Conservation (phyloP, 2,329 filamentous ascomycete species). For the Gyromitra esculenta region DNA sequence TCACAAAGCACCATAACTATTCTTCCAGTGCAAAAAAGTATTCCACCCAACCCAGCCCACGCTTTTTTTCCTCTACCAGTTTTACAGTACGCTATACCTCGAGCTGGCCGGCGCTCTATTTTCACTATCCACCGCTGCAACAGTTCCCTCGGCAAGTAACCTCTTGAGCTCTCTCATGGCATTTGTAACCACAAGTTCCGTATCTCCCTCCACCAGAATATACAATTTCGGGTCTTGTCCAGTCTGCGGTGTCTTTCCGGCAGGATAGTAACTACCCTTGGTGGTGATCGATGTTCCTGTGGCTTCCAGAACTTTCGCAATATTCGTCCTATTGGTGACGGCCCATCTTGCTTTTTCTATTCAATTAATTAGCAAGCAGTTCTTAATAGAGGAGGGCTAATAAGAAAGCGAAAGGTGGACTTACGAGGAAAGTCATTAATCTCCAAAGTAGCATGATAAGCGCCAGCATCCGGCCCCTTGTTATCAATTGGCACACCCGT, state of each 20-base stretch:
- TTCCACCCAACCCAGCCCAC: slow-evolving; percentile 16
- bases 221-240: slow-evolving; percentile 91
- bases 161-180: slow-evolving; percentile 91
- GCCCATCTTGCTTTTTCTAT: slow-evolving; percentile 93
- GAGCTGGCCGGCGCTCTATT: slow-evolving; percentile 79
- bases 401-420: slow-evolving; percentile 56
- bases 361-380: slow-evolving; percentile 50
- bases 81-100: slow-evolving; percentile 83
- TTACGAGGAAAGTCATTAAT: slow-evolving; percentile 96
- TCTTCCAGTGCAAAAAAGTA: slow-evolving; percentile 10
- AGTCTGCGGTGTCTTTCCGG: slow-evolving; percentile 80
- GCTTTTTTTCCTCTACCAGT: slow-evolving; percentile 22
- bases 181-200: slow-evolving; percentile 87
- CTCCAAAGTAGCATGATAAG: slow-evolving; percentile 94
- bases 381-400: background rate
- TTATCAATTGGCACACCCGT: slow-evolving; percentile 97
- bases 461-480: slow-evolving; percentile 95
- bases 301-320: slow-evolving; percentile 94
- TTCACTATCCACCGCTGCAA: slow-evolving; percentile 88
- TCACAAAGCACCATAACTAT: slow-evolving; percentile 18
- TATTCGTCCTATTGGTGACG: slow-evolving; percentile 97
- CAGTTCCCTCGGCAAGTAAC: slow-evolving; percentile 86
- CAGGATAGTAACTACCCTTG: slow-evolving; percentile 88
- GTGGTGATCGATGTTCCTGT: slow-evolving; percentile 97
- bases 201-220: slow-evolving; percentile 96